phyloP scores from a whole-genome alignment of 2,329 filamentous ascomycete species.

The Trichoderma koningii region DNA sequence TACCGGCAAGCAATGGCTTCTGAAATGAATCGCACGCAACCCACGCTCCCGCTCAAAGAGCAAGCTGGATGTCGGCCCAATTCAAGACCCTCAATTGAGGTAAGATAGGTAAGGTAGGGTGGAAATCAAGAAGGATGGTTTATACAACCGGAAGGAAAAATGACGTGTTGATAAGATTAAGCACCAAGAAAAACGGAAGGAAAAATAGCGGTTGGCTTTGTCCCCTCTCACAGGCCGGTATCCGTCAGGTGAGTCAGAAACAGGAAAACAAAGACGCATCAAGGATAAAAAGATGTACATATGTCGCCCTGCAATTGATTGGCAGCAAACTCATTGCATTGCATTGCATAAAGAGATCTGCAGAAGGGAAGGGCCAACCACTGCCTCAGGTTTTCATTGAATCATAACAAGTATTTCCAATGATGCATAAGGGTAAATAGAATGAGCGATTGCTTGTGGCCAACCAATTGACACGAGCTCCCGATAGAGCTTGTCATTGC shows the following conservation, averaged over 20 bases:
- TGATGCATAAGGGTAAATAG: background rate
- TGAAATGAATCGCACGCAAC: slow-evolving; percentile 5
- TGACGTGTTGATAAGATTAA: background rate
- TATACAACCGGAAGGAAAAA: too few relatives aligned
- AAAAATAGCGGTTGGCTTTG: background rate
- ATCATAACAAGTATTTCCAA: background rate
- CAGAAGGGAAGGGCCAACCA: background rate
- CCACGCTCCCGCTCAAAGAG: background rate
- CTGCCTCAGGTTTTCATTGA: background rate
- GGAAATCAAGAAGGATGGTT: too few relatives aligned
- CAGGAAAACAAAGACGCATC: background rate
- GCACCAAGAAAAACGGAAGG: background rate
- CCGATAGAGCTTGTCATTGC: slow-evolving; percentile 21
- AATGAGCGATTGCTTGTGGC: slow-evolving; percentile 4
- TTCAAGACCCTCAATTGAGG: too few relatives aligned
- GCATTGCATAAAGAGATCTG: background rate
- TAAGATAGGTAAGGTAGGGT: too few relatives aligned
- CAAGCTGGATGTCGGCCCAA: background rate
- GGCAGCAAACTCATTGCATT: background rate
- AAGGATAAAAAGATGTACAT: slow-evolving; percentile 18
- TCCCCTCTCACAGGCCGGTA: background rate
- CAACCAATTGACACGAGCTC: slow-evolving; percentile 28
- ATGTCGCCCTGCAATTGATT: slow-evolving; percentile 3
- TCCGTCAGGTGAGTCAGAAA: slow-evolving; percentile 16
- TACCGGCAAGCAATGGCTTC: slow-evolving; percentile 7